These are phyloP conservation scores for Tolypocladium ovalisporum DNA, from an alignment of 2,329 filamentous ascomycete species.

Conservation along the genomic window DNA sequence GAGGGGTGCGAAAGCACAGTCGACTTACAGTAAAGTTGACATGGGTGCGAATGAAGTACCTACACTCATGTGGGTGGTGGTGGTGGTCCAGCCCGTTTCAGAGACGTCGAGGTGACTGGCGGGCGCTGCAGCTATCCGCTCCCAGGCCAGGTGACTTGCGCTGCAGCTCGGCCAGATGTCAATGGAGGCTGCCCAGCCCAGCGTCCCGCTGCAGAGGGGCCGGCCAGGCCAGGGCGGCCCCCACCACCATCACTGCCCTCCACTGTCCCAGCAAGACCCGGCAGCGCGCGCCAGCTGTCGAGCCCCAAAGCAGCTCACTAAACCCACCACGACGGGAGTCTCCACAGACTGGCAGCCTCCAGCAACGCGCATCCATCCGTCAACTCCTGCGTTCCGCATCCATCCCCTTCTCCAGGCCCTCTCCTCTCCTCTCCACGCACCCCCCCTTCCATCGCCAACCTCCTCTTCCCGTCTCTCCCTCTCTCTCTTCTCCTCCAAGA, in stretches of 20 bases:
- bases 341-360: neutral
- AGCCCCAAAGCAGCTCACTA: neutral
- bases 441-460: conserved; percentile 10
- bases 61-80: neutral
- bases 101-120: neutral
- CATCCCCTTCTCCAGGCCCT: conserved; percentile 12
- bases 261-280: neutral
- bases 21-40: no score
- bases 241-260: neutral
- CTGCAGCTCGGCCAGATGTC: neutral
- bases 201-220: conserved; percentile 1
- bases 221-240: neutral
- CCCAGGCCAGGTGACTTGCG: neutral
- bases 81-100: neutral
- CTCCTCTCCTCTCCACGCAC: conserved; percentile 14
- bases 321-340: neutral
- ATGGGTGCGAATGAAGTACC: neutral
- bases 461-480: conserved; percentile 2
- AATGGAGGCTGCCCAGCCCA: neutral
- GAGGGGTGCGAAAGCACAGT: neutral
- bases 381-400: conserved; percentile 5
- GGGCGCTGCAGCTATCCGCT: neutral
- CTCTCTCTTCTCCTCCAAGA: conserved; percentile 16
- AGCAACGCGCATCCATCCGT: neutral
- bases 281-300: neutral